phyloP scores from a whole-genome alignment of 208 protist genomes.

The Leptomonas pyrrhocoris region DNA sequence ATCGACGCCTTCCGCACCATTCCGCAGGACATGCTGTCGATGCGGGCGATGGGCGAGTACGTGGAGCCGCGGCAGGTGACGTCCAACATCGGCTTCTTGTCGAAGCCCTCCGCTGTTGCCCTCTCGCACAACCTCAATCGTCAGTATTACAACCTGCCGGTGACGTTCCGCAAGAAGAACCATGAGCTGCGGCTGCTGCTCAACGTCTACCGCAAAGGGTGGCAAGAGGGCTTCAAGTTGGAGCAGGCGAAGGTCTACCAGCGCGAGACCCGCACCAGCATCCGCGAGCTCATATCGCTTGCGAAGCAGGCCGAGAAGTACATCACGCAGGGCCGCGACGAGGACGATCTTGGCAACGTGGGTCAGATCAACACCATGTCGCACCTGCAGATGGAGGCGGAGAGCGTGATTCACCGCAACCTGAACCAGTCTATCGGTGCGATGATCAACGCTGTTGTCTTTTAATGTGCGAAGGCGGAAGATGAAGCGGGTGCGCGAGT shows the following conservation, averaged over 20 bases:
- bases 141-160: conserved; percentile 99
- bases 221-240: conserved; percentile 97
- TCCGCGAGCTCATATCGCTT: conserved; percentile 75
- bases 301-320: conserved; percentile 81
- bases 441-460: conserved; percentile 90
- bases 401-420: conserved; percentile 78
- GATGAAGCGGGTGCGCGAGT: background rate
- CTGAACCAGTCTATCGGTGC: conserved; percentile 84
- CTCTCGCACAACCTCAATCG: conserved; percentile 98
- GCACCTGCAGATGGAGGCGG: conserved; percentile 81
- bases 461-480: conserved; percentile 39
- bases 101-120: conserved; percentile 98
- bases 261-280: conserved; percentile 68
- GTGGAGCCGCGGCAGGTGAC: conserved; percentile 99
- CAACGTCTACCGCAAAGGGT: conserved; percentile 99
- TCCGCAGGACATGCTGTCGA: conserved; percentile 83
- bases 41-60: conserved; percentile 78
- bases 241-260: conserved; percentile 67
- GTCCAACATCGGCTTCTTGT: conserved; percentile 99
- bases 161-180: conserved; percentile 99
- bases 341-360: conserved; percentile 88
- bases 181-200: conserved; percentile 99
- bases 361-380: conserved; percentile 79
- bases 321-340: conserved; percentile 82
- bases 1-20: conserved; percentile 99